Evolutionary conservation across 257 asterid genomes (phyloP).

Genomic region (Agastache rugosa): DNA sequence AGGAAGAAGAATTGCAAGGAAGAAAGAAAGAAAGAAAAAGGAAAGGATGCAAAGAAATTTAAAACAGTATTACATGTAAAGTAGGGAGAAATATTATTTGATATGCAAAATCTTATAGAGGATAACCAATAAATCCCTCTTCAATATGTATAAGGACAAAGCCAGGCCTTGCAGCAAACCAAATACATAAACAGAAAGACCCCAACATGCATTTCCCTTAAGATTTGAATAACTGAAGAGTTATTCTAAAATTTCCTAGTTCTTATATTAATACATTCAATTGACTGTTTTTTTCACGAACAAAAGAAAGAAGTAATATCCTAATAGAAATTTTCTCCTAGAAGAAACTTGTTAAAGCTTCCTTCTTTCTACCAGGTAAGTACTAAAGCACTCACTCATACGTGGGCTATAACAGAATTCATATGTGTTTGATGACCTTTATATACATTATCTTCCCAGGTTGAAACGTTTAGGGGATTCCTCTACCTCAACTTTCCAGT

Average conservation of each 20-base stretch:
- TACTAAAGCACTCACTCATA: neutral
- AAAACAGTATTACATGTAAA: conserved; percentile 1
- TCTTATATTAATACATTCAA: no score
- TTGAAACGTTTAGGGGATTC: neutral
- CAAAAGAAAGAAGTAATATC: neutral
- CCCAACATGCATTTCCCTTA: neutral
- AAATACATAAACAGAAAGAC: neutral
- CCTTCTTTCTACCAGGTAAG: neutral
- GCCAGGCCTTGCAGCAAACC: conserved; percentile 5
- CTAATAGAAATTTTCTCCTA: no score
- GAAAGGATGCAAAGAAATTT: neutral
- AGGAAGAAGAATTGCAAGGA: neutral
- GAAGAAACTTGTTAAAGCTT: neutral
- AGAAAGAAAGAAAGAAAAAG: no score
- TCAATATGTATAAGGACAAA: neutral
- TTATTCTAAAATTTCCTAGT: neutral
- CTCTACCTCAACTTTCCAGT: conserved; percentile 1
- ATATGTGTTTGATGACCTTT: neutral
- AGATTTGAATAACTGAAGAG: neutral
- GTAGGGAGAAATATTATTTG: neutral
- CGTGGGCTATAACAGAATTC: conserved; percentile 5
- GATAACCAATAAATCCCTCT: neutral
- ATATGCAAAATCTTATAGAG: neutral
- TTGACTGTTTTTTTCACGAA: neutral
- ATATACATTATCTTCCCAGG: neutral